Evolutionary conservation across 306 rosid species (phyloP), one percentile per base, ranked within the genome.

Genomic region (Cyamopsis tetragonoloba): DNA sequence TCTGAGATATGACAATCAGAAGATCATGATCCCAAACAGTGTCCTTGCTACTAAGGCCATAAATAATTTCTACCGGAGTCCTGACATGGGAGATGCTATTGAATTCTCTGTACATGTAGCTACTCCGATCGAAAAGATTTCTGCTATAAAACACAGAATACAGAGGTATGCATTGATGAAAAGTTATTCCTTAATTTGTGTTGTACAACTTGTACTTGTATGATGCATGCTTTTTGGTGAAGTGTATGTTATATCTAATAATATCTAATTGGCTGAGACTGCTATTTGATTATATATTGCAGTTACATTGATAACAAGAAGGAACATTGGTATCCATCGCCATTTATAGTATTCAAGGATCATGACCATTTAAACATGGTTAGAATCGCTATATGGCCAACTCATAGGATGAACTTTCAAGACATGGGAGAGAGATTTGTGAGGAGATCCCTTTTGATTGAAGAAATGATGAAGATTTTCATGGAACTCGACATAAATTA

Each of bases 11-110:
- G 99, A 95, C 75, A 90, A 95, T 56, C 32, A 62, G 3, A 95
- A 83, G 84, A 24, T 82, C 5, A 64, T 56, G 49, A 81, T 47
- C 68, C 99, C 99, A 0, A 95, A 95, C 72, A 82, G 76, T 39
- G 74, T 85, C 66, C 99, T 95, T 18, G 79, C 96, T 12, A 86
- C 89, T 1, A 85, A 85, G 76, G 66, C 89, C 20, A 83, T 95
- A 70, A 2, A 81, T 56, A 90, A 95, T 83, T 90, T 11, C 80
- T 90, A 95, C 76, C 88, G 99, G 9, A 95, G 99, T 74, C 99
- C 99, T 1, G 95, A 95, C 80, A 88, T 87, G 76, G 92, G 91
- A 35, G 99, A 95, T 47, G 72, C 86, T 7, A 6, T 88, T 26
- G 97, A 95, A n/a, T 90, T 90, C 81, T 68, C 51, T 13, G 39